phyloP scores from a whole-genome alignment of 2,329 filamentous ascomycete genomes.

The Aspergillus aculeatus region DNA sequence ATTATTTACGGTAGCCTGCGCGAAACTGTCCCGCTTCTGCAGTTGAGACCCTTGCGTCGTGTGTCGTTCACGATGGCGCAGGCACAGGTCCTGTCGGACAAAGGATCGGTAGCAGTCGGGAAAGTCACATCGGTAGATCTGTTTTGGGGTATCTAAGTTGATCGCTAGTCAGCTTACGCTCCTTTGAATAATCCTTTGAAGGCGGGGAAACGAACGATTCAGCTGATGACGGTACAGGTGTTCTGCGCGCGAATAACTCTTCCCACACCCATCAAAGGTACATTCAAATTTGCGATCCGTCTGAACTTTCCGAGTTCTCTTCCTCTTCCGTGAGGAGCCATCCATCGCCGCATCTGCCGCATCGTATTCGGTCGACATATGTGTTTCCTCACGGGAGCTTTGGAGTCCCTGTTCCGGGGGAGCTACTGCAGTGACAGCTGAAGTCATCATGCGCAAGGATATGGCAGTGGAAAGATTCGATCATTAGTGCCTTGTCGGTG shows the following conservation, averaged over 20 bases:
- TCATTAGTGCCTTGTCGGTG: conserved; percentile 11
- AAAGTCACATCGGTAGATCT: conserved; percentile 91
- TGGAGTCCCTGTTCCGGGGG: conserved; percentile 16
- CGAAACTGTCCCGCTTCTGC: conserved; percentile 50
- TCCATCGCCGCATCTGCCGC: conserved; percentile 12
- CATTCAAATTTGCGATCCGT: conserved; percentile 68
- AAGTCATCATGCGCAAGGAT: conserved; percentile 20
- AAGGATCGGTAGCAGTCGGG: conserved; percentile 87
- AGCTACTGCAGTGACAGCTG: conserved; percentile 22
- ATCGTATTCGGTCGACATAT: conserved; percentile 16
- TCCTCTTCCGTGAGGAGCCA: conserved; percentile 18
- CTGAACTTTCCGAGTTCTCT: conserved; percentile 45
- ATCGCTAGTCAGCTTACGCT: conserved; percentile 12
- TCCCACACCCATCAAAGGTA: conserved; percentile 81
- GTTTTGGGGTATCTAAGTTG: conserved; percentile 76
- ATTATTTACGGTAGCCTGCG: conserved; percentile 30
- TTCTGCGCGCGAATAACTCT: conserved; percentile 94
- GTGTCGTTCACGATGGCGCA: conserved; percentile 78
- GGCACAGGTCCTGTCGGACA: conserved; percentile 88
- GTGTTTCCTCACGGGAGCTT: conserved; percentile 11
- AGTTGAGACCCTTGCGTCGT: conserved; percentile 60
- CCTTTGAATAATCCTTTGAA: not conserved
- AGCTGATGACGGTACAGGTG: conserved; percentile 95
- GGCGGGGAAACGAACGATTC: conserved; percentile 64
- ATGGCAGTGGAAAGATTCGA: conserved; percentile 4